These are phyloP conservation scores for Uronychia binucleata DNA, from an alignment of 73 alveolate species.

Conservation along the genomic window DNA sequence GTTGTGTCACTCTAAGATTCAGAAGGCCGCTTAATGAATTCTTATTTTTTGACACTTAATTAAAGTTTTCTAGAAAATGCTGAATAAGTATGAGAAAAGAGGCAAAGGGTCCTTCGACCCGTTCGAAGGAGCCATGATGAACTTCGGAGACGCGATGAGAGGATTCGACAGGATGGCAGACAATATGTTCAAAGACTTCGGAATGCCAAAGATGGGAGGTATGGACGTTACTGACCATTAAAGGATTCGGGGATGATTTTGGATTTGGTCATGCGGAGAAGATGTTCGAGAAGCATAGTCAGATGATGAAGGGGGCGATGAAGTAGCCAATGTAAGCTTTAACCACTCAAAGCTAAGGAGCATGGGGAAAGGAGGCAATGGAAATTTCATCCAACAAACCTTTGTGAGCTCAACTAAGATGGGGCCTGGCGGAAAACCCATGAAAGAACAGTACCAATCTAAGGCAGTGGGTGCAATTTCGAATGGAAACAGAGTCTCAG, in stretches of 20 bases:
- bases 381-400: constrained; percentile 17
- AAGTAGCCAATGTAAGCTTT: neutral
- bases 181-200: constrained; percentile 20
- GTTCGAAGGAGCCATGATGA: neutral
- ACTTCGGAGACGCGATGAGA: neutral
- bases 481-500: constrained; percentile 72
- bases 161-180: constrained; percentile 32
- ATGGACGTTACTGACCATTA: neutral
- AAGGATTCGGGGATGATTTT: neutral
- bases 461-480: constrained; percentile 65
- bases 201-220: constrained; percentile 20
- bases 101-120: neutral
- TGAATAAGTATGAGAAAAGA: neutral
- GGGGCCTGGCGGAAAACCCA: constrained; percentile 64
- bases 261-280: neutral
- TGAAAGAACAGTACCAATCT: constrained; percentile 52
- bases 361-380: constrained; percentile 21
- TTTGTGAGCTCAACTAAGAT: constrained; percentile 38
- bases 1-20: neutral
- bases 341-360: neutral
- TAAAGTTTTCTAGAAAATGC: neutral
- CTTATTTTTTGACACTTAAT: neutral
- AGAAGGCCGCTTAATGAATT: neutral
- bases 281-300: neutral
- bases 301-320: neutral